These are phyloP conservation scores for Monosporascus sp. DNA, from an alignment of 2,329 filamentous ascomycete species.

Conservation along the genomic window DNA sequence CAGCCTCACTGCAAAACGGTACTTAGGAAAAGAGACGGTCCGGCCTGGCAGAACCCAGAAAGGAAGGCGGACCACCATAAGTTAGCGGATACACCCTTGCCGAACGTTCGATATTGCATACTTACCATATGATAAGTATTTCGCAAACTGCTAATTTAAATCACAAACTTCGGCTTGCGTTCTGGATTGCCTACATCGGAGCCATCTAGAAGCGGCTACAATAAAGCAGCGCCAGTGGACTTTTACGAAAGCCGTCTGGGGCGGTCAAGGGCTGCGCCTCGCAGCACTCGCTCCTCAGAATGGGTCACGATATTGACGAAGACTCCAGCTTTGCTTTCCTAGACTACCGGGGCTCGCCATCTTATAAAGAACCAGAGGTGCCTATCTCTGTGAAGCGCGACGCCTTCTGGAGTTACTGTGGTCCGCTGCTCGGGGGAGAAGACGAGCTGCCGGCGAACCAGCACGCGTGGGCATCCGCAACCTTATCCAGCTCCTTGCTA, in stretches of 20 bases:
- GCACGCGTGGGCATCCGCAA: constrained; percentile 31
- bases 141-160: too few species aligned
- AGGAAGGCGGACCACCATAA: too few species aligned
- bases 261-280: not conserved
- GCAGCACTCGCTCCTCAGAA: not conserved
- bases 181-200: too few species aligned
- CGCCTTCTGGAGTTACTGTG: constrained; percentile 40
- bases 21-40: too few species aligned
- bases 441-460: constrained; percentile 29
- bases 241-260: not conserved
- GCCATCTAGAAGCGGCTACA: too few species aligned
- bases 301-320: not conserved
- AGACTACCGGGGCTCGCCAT: not conserved
- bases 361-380: not conserved
- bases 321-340: not conserved
- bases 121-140: too few species aligned
- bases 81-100: too few species aligned
- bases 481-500: constrained; percentile 30
- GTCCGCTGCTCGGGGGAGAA: constrained; percentile 29
- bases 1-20: too few species aligned
- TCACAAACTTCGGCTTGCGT: too few species aligned
- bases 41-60: too few species aligned
- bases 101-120: too few species aligned
- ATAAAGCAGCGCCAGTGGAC: too few species aligned
- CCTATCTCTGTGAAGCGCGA: constrained; percentile 20